Conservation (phyloP, 768 basidiomycete species). For the Suillus occidentalis region DNA sequence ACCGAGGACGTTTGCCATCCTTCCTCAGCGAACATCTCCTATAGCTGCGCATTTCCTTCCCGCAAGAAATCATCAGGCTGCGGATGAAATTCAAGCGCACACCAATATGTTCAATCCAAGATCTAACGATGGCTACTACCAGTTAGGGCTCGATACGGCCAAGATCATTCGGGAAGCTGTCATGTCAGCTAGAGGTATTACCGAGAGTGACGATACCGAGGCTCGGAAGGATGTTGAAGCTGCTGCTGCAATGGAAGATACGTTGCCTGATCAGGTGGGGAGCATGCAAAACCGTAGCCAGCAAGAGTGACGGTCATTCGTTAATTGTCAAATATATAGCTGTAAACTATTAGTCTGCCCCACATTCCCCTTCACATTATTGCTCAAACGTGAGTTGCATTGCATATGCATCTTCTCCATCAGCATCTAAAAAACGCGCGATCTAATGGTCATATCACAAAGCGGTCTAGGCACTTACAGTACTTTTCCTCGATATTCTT, state of each 20-base stretch:
- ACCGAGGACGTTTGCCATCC: constrained; percentile 74
- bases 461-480: constrained; percentile 55
- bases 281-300: constrained; percentile 4
- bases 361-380: constrained; percentile 10
- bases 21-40: constrained; percentile 56
- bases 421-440: constrained; percentile 62
- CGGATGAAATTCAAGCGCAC: constrained; percentile 83
- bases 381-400: constrained; percentile 71
- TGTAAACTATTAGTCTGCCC: constrained; percentile 6
- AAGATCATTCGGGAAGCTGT: constrained; percentile 62
- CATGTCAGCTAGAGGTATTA: constrained; percentile 27
- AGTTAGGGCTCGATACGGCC: constrained; percentile 70
- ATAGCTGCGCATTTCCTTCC: constrained; percentile 58
- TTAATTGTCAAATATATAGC: constrained; percentile 12
- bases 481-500: constrained; percentile 86
- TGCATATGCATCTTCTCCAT: constrained; percentile 92
- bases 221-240: constrained; percentile 7
- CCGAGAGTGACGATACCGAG: constrained; percentile 7
- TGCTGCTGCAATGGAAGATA: constrained; percentile 14
- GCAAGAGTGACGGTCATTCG: constrained; percentile 8
- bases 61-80: constrained; percentile 62
- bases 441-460: constrained; percentile 8
- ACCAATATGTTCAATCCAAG: constrained; percentile 82
- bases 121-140: constrained; percentile 90
- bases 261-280: background rate